A percentile compares a stretch with the other conserved stretches of the same genome.
Evolutionary conservation across 495 filamentous ascomycete species (phyloP).

Genomic region (Platismatia glauca): DNA sequence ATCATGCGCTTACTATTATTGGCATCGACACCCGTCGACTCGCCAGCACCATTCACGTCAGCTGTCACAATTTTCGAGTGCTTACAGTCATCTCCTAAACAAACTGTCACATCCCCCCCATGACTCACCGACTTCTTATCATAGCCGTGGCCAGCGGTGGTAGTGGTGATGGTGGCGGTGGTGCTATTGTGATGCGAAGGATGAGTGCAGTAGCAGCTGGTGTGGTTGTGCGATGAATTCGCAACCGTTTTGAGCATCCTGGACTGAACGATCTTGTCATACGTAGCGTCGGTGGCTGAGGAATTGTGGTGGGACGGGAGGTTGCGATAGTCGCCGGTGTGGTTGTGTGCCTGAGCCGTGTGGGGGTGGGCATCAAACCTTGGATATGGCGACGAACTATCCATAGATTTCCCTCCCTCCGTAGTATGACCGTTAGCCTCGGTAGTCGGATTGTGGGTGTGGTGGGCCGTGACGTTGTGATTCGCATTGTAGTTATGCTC

Average conservation of each 20-base stretch:
- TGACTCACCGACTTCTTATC: background rate
- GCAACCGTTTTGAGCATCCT: background rate
- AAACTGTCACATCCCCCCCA: background rate
- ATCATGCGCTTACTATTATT: background rate
- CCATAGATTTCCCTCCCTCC: background rate
- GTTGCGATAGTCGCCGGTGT: background rate
- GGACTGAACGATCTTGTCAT: background rate
- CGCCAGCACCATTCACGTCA: background rate
- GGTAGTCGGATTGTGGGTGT: background rate
- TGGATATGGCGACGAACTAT: background rate
- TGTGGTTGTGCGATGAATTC: background rate
- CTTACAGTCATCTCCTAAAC: background rate
- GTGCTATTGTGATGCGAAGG: background rate
- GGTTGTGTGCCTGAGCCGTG: background rate
- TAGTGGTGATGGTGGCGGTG: background rate
- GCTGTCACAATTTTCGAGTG: background rate
- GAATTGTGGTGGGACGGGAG: background rate
- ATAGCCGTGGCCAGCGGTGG: background rate
- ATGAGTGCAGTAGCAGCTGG: background rate
- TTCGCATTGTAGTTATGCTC: background rate
- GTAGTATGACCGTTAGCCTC: background rate
- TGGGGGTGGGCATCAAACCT: background rate
- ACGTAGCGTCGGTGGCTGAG: background rate
- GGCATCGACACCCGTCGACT: background rate
- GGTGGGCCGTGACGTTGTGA: background rate